Base-by-base conservation (phyloP, 2,329 filamentous ascomycete genomes). In the Paecilomyces sp. region DNA sequence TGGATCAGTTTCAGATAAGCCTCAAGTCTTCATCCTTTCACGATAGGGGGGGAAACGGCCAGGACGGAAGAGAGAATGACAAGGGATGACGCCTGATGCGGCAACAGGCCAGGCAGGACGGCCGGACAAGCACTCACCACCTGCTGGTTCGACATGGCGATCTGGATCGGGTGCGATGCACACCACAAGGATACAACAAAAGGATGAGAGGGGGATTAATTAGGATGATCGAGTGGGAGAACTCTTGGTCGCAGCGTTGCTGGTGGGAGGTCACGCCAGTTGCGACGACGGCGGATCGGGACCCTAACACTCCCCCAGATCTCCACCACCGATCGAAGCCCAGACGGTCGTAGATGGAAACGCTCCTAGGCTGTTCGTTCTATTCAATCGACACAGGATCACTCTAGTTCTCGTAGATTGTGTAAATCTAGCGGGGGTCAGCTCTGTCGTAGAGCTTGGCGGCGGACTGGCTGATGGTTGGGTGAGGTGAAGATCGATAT, bases 81-180 rank as follows among this genome's bases (percentile, higher is more conserved):
- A 55, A 41, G 58, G 50, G 30, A 59, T 36, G n/a, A 58, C 8
- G 36, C 58, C 30, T 36, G 33, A 36, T 28, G 55, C 18, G 34
- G 34, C 25, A 34, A 25, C 18, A 56, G 55, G 57, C 56, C 63
- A 59, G 62, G 57, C 52, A 63, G 61, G 60, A 61, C 56, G 62
- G 61, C 63, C 60, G 54, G 58, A 69, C 62, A 67, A 62, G 64
- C 61, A 79, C 78, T 79, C 69, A 80, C 78, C 74, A 80, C 77
- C 67, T 75, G 73, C 70, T 75, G 72, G 68, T 80, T 80, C 58
- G 78, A 79, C 78, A 80, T 80, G 65, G 67, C 65, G 65, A 57
- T 52, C 47, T 34, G 41, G 56, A 31, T 55, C 55, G 55, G 54
- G 41, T 47, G 41, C 41, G 8, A 22, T 47, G 41, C 41, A 47